phyloP scores from a whole-genome alignment of 1,139 yeast species.

The Nematodospora anomalae region DNA sequence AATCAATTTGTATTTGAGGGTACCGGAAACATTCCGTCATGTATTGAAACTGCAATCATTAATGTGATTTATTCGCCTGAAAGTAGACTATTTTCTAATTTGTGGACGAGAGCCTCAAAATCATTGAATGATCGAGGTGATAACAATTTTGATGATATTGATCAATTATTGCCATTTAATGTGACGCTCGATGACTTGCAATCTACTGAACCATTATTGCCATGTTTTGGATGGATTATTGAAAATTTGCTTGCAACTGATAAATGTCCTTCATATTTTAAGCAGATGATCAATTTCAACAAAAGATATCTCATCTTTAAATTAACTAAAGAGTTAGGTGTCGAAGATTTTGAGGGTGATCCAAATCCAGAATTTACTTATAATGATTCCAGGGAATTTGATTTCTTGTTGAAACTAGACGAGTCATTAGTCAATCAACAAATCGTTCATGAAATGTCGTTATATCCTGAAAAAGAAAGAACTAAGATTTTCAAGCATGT shows the following conservation, averaged over 20 bases:
- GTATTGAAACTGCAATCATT: conserved; percentile 77
- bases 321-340: conserved; percentile 41
- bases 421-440: conserved; percentile 34
- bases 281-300: conserved; percentile 37
- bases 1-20: conserved; percentile 57
- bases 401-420: conserved; percentile 44
- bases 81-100: conserved; percentile 62
- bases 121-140: conserved; percentile 17
- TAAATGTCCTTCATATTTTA: conserved; percentile 36
- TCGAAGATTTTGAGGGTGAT: conserved; percentile 34
- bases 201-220: conserved; percentile 47
- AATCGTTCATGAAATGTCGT: conserved; percentile 17
- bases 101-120: conserved; percentile 62
- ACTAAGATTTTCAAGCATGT: conserved; percentile 32
- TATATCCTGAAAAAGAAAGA: conserved; percentile 25
- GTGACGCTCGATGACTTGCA: conserved; percentile 31
- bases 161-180: conserved; percentile 36
- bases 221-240: conserved; percentile 76
- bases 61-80: conserved; percentile 82
- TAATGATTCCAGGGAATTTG: conserved; percentile 47
- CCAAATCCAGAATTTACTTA: conserved; percentile 17
- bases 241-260: conserved; percentile 43
- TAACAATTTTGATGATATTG: conserved; percentile 29
- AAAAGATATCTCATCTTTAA: conserved; percentile 45
- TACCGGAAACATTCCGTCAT: conserved; percentile 67